phyloP scores from a whole-genome alignment of 768 basidiomycete species.

The Lentinula raphanica region DNA sequence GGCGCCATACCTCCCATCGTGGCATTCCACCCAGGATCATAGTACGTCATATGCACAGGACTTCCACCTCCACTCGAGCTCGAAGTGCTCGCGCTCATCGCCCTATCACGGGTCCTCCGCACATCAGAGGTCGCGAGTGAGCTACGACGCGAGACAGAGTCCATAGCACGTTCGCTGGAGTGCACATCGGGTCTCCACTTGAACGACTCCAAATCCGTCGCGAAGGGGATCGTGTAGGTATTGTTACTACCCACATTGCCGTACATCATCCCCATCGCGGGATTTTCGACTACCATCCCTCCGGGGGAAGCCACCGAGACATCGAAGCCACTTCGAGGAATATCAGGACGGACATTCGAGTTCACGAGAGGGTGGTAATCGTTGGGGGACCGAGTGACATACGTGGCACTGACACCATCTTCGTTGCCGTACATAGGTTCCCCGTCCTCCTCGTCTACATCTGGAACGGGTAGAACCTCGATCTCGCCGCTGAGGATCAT shows the following conservation, averaged over 20 bases:
- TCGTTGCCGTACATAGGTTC: constrained; percentile 42
- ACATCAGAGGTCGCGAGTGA: background rate
- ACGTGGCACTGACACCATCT: constrained; percentile 24
- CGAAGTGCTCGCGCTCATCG: constrained; percentile 22
- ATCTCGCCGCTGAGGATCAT: constrained; percentile 69
- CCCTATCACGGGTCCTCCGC: background rate
- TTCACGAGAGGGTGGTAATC: constrained; percentile 15
- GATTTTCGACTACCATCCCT: constrained; percentile 47
- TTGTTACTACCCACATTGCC: constrained; percentile 9
- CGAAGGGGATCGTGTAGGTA: constrained; percentile 23
- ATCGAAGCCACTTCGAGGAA: constrained; percentile 15
- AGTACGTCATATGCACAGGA: background rate
- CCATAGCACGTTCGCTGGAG: background rate
- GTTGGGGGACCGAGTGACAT: constrained; percentile 18
- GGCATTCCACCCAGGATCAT: constrained; percentile 3
- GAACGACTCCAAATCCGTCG: constrained; percentile 15
- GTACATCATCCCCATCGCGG: constrained; percentile 31
- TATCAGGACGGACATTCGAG: constrained; percentile 11
- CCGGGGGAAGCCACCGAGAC: constrained; percentile 36
- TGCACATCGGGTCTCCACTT: background rate
- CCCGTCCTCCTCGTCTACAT: constrained; percentile 54
- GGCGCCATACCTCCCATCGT: constrained; percentile 2
- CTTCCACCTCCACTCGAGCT: constrained; percentile 16
- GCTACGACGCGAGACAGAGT: background rate
- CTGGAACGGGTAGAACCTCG: constrained; percentile 52